phyloP scores from a whole-genome alignment of 2,329 filamentous ascomycete species.

The Fonsecaea erecta region DNA sequence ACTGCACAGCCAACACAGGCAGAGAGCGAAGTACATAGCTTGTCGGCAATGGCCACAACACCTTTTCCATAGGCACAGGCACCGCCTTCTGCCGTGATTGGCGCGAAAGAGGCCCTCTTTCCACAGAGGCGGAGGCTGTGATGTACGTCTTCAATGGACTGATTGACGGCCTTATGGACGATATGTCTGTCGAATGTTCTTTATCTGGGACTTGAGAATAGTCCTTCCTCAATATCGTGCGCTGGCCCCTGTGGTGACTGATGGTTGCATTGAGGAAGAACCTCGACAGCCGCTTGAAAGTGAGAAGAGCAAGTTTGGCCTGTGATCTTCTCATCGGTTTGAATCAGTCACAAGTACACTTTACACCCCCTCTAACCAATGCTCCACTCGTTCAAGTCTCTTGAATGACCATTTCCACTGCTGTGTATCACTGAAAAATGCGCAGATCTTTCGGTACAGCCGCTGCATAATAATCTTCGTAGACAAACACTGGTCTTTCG shows the following conservation, averaged over 20 bases:
- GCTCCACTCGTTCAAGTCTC: not conserved
- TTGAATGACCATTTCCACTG: not conserved
- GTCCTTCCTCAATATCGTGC: not conserved
- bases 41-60: not conserved
- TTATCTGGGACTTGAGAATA: not conserved
- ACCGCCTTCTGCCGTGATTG: not conserved
- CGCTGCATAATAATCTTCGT: not conserved
- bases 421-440: not conserved
- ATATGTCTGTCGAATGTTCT: not conserved
- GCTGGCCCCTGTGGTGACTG: not conserved
- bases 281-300: not conserved
- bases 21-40: too few species aligned
- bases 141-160: not conserved
- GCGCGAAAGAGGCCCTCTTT: not conserved
- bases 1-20: not conserved
- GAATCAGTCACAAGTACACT: not conserved
- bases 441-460: not conserved
- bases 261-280: not conserved
- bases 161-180: not conserved
- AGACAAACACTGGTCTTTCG: not conserved
- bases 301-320: not conserved
- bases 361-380: not conserved
- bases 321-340: not conserved
- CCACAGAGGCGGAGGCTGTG: not conserved
- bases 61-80: not conserved